Conservation (phyloP, 73 alveolate species). For the Paramecium biaurelia region DNA sequence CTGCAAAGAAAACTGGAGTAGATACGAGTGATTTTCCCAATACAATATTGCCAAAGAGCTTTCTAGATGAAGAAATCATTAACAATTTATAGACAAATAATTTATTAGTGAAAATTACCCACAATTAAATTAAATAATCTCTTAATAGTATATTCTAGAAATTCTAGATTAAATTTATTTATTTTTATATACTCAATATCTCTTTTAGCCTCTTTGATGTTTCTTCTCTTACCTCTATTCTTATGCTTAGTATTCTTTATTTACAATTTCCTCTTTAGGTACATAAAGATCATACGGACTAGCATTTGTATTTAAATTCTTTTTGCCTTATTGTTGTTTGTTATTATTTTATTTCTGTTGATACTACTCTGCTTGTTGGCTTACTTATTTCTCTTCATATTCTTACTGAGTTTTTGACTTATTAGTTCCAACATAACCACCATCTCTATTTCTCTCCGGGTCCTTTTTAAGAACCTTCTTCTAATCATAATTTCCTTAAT, state of each 20-base stretch:
- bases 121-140: not conserved
- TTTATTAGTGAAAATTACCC: not conserved
- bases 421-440: not conserved
- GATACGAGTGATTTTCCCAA: not conserved
- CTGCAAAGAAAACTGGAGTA: conserved; percentile 44
- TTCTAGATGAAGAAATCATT: conserved; percentile 40
- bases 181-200: not conserved
- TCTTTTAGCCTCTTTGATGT: not conserved
- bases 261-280: not conserved
- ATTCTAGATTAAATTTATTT: not conserved
- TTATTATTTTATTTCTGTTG: not conserved
- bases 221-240: not conserved
- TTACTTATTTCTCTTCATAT: not conserved
- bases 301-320: not conserved
- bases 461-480: not conserved
- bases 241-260: not conserved
- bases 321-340: not conserved
- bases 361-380: not conserved
- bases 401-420: not conserved
- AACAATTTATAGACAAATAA: not conserved
- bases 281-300: not conserved
- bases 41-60: not conserved
- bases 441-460: not conserved
- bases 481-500: not conserved
- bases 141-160: not conserved